Base-by-base conservation (phyloP, 352 stramenopile genomes). In the Hyaloperonospora brassicae region DNA sequence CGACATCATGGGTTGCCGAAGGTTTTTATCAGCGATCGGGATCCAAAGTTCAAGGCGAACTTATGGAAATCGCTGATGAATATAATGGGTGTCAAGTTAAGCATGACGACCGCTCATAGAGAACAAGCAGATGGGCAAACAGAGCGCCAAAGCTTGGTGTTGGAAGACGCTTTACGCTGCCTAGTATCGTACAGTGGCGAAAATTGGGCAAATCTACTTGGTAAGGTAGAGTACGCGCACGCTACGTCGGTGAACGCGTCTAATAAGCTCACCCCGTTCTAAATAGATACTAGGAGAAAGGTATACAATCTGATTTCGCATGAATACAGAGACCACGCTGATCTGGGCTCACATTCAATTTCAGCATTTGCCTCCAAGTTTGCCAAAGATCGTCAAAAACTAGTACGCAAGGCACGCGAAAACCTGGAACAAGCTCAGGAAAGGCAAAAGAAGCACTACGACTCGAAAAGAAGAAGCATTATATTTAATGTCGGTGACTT, bases 81-180 rank as follows among this genome's bases (percentile, higher is more conserved):
- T 22, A 44, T 44, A 22, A 24, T 44, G 39, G 39, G 39, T 44
- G 39, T 44, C 10, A 44, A 44, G 14, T 14, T 44, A 44, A 44
- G 39, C 39, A 44, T 44, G 39, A 44, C 10, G 39, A 44, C 39
- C 39, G 39, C 39, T 44, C 39, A 44, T 22, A 44, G 39, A 22
- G 39, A 11, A 44, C 39, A 44, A 44, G 39, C 9, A 17, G 39
- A 44, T 44, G 39, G 39, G 10, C 39, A 59, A 27, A 66, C 53
- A 0, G 27, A 34, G 8, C 27, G 27, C 23, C 47, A 62, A 11
- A 58, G 55, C 11, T 42, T 61, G 13, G 44, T 56, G 1, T 12
- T 66, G 9, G 52, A 66, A 66, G 48, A 62, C 21, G 59, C 47
- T 24, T 34, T 62, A 14, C 23, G 42, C 12, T 61, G 59, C 25